phyloP scores from a whole-genome alignment of 805 yeast species.

The Wilhelminamyces savonicus region DNA sequence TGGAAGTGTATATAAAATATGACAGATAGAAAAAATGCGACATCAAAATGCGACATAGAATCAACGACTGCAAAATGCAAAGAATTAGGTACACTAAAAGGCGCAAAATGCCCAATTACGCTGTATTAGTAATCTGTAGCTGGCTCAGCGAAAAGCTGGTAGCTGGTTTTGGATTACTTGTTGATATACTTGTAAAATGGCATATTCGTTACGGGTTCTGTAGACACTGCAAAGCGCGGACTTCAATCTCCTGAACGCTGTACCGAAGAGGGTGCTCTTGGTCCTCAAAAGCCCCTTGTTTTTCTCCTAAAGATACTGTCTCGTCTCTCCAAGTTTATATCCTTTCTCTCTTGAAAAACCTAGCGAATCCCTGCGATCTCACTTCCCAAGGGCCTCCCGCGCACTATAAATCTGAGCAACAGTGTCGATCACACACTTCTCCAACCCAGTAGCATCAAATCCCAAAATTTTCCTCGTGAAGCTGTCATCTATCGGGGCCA shows the following conservation, averaged over 20 bases:
- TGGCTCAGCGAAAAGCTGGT: too few species aligned
- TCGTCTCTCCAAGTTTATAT: slow-evolving; percentile 10
- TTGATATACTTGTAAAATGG: too few species aligned
- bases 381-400: too few species aligned
- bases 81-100: neutral
- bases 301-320: slow-evolving; percentile 8
- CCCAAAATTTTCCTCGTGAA: slow-evolving; percentile 33
- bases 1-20: slow-evolving; percentile 1
- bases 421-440: slow-evolving; percentile 36
- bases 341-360: too few species aligned
- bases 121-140: neutral
- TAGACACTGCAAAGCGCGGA: too few species aligned
- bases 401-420: slow-evolving; percentile 35
- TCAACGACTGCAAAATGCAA: neutral
- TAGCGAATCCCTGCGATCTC: too few species aligned
- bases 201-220: too few species aligned
- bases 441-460: slow-evolving; percentile 30
- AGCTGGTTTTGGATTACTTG: too few species aligned
- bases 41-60: neutral
- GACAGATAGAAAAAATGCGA: neutral
- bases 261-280: too few species aligned
- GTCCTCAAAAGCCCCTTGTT: slow-evolving; percentile 12
- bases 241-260: too few species aligned
- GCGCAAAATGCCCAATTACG: neutral
- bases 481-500: slow-evolving; percentile 24